Percentiles rank a stretch among this genome's conserved stretches.
Conservation (phyloP, 306 rosid species). For the Corylus heterophylla region DNA sequence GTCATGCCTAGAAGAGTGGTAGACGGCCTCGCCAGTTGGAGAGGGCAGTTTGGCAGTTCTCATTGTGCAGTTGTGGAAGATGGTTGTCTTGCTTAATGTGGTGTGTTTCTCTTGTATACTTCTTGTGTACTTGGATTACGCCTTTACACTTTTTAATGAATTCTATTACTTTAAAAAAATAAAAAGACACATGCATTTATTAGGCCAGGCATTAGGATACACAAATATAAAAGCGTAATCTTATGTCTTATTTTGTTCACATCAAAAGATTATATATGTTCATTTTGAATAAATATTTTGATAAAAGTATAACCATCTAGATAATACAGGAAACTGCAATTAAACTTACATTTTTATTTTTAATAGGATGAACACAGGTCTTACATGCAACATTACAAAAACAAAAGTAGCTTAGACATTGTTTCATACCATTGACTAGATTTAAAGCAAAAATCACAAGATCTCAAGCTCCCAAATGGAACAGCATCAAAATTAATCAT, state of each 20-base stretch:
- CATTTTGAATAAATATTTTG: background rate
- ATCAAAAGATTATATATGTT: background rate
- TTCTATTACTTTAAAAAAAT: too few species aligned
- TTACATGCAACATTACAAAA: background rate
- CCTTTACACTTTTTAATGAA: too few species aligned
- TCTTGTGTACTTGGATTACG: too few species aligned
- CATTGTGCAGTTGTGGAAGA: too few species aligned
- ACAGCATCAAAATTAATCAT: background rate
- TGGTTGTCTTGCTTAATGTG: too few species aligned
- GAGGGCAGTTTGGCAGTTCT: too few species aligned
- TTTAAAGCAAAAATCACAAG: background rate
- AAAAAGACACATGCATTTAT: background rate
- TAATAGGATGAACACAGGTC: background rate
- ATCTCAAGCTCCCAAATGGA: background rate
- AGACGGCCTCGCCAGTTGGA: too few species aligned
- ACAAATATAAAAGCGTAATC: background rate
- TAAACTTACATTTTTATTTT: background rate
- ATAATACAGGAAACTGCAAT: background rate
- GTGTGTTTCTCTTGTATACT: too few species aligned
- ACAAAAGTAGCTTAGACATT: background rate
- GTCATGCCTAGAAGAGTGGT: too few species aligned
- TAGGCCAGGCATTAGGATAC: background rate
- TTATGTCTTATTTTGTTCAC: too few species aligned
- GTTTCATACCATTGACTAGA: background rate
- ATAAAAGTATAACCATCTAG: background rate